A percentile compares a stretch with the other conserved stretches of the same genome.
Conservation (phyloP, 805 yeast genomes). For the Wickerhamomyces canadensis region DNA sequence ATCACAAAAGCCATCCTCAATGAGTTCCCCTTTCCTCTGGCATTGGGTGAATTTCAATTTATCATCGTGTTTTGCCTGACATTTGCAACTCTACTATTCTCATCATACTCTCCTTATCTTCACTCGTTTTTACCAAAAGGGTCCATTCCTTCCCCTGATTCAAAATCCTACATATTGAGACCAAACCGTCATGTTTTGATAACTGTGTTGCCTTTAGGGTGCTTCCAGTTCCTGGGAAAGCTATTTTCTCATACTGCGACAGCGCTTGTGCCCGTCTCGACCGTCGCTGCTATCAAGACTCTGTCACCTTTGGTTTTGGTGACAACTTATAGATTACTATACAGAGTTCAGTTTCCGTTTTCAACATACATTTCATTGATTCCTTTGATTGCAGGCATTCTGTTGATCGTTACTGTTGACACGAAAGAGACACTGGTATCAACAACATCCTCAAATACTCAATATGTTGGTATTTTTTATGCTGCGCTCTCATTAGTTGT, state of each 20-base stretch:
- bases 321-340: slow-evolving; percentile 44
- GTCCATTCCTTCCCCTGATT: slow-evolving; percentile 40
- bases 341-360: slow-evolving; percentile 43
- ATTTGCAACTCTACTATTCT: slow-evolving; percentile 30
- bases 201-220: slow-evolving; percentile 56
- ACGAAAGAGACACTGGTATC: slow-evolving; percentile 30
- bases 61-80: slow-evolving; percentile 43
- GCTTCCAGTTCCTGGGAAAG: slow-evolving; percentile 63
- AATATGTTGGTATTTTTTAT: slow-evolving; percentile 57
- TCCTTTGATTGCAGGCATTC: slow-evolving; percentile 49
- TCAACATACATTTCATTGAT: slow-evolving; percentile 46
- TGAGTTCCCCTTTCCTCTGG: slow-evolving; percentile 54
- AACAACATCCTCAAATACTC: slow-evolving; percentile 33
- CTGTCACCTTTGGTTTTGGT: slow-evolving; percentile 60
- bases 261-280: slow-evolving; percentile 58
- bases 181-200: slow-evolving; percentile 38
- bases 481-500: slow-evolving; percentile 66
- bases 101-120: slow-evolving; percentile 27
- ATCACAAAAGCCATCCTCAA: slow-evolving; percentile 51
- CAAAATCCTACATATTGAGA: slow-evolving; percentile 20
- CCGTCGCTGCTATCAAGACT: slow-evolving; percentile 67
- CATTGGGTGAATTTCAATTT: slow-evolving; percentile 62
- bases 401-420: slow-evolving; percentile 29
- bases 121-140: slow-evolving; percentile 44
- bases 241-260: slow-evolving; percentile 60